Percentiles rank a stretch among this genome's conserved stretches.
Conservation (phyloP, 1,284 basidiomycete species). For the Hypsizygus ulmarius region DNA sequence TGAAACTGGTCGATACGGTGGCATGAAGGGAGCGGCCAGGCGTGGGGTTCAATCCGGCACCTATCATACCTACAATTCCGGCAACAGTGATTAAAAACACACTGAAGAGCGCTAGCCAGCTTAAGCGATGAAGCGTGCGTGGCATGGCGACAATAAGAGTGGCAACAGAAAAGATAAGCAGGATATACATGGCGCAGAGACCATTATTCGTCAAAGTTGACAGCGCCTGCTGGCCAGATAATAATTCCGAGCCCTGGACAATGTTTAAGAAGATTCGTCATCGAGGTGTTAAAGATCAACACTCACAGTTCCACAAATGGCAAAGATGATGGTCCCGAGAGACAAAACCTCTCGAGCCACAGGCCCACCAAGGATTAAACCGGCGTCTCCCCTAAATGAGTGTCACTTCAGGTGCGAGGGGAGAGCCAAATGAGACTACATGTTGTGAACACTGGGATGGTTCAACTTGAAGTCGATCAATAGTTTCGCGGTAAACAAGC, state of each 20-base stretch:
- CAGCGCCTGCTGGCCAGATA: slow-evolving; percentile 51
- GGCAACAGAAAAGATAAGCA: slow-evolving; percentile 43
- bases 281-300: not conserved
- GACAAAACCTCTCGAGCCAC: slow-evolving; percentile 47
- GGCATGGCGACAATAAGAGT: slow-evolving; percentile 47
- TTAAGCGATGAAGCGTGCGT: slow-evolving; percentile 44
- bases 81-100: slow-evolving; percentile 40
- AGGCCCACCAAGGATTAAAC: slow-evolving; percentile 49
- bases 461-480: slow-evolving; percentile 57
- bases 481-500: slow-evolving; percentile 50
- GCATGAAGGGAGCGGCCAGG: slow-evolving; percentile 41
- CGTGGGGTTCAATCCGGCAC: slow-evolving; percentile 46
- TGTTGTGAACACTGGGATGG: slow-evolving; percentile 54
- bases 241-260: slow-evolving; percentile 43
- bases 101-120: slow-evolving; percentile 46
- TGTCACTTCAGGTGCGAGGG: not conserved
- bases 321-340: slow-evolving; percentile 50
- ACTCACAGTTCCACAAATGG: slow-evolving; percentile 43
- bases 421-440: slow-evolving; percentile 30
- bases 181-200: slow-evolving; percentile 43
- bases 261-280: not conserved
- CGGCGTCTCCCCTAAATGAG: slow-evolving; percentile 47
- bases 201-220: slow-evolving; percentile 47
- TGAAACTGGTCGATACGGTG: slow-evolving; percentile 42
- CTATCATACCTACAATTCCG: slow-evolving; percentile 49